Base-by-base conservation (phyloP, 1,284 basidiomycete species). In the Austroboletus niveus region DNA sequence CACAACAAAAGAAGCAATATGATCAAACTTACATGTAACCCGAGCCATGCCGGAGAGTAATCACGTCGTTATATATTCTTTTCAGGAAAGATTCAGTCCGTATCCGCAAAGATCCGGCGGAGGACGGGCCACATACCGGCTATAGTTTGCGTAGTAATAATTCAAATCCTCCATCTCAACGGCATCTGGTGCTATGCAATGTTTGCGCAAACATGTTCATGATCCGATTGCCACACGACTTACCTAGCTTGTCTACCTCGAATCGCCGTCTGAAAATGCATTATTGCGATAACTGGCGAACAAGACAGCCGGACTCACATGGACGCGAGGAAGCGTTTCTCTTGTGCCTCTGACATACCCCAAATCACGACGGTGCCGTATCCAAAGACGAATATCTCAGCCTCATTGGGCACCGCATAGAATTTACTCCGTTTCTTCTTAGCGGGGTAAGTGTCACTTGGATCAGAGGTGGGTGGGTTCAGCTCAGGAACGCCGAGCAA, bases 61-160 rank as follows among this genome's bases (percentile, higher is more conserved):
- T 98, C 43, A 98, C 95, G 71, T 98, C 95, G 75, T 98, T 98
- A 73, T 96, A 98, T 68, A 98, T 98, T 60, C 93, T 93, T 57
- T 40, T 53, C 29, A 30, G 47, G 47, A 51, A 52, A 38, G 45
- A 46, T 48, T 51, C 35, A 31, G 42, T 45, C 36, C 51, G 51
- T 48, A 48, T 27, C 51, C 32, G 47, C 35, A 35, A 34, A 46
- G 24, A 54, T 53, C 54, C 52, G 42, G 38, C 39, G 1, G 44
- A 54, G 15, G 38, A 45, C 24, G 43, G 36, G n/a, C 17, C 48
- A 61, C 81, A 56, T 68, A 90, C 92, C 92, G 84, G 69, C 91
- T 94, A 68, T 98, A 98, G 68, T 96, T 94, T 15, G 94, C 94
- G 63, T 96, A 94, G 65, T 98, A 98, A 72, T 89, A 98, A 70